phyloP scores from a whole-genome alignment of 176 grass and related monocot genomes.

The Aegilops longissima region DNA sequence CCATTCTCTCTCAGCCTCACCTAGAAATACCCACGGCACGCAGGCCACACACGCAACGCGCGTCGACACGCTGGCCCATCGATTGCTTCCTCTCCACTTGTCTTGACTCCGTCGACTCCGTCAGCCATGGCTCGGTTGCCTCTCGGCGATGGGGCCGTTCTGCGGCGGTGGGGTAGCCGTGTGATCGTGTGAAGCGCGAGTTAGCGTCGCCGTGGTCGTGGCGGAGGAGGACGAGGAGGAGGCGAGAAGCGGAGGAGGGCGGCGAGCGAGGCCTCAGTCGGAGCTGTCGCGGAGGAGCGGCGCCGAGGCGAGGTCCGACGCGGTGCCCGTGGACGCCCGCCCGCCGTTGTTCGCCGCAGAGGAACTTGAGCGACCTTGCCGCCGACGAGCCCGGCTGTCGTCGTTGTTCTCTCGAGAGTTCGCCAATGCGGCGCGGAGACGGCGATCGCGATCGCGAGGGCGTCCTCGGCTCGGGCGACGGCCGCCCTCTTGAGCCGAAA shows the following conservation, averaged over 20 bases:
- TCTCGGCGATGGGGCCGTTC: no score
- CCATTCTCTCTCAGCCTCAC: no score
- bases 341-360: conserved; percentile 58
- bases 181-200: conserved; percentile 38
- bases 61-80: no score
- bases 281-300: conserved; percentile 81
- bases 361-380: conserved; percentile 56
- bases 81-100: no score
- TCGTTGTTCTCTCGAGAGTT: conserved; percentile 2
- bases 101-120: no score
- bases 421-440: not conserved
- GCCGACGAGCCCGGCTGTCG: conserved; percentile 26
- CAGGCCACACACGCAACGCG: no score
- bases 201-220: conserved; percentile 69
- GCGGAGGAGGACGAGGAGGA: conserved; percentile 76
- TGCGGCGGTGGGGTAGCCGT: no score
- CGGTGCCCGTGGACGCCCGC: conserved; percentile 8
- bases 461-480: conserved; percentile 33
- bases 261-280: conserved; percentile 64
- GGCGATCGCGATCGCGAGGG: not conserved
- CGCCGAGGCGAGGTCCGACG: conserved; percentile 43
- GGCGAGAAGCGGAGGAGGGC: conserved; percentile 78
- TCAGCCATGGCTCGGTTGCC: no score
- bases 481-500: conserved; percentile 53
- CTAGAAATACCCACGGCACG: no score